These are phyloP conservation scores for Paecilomyces formosus DNA, from an alignment of 2,329 filamentous ascomycete genomes.

Conservation along the genomic window DNA sequence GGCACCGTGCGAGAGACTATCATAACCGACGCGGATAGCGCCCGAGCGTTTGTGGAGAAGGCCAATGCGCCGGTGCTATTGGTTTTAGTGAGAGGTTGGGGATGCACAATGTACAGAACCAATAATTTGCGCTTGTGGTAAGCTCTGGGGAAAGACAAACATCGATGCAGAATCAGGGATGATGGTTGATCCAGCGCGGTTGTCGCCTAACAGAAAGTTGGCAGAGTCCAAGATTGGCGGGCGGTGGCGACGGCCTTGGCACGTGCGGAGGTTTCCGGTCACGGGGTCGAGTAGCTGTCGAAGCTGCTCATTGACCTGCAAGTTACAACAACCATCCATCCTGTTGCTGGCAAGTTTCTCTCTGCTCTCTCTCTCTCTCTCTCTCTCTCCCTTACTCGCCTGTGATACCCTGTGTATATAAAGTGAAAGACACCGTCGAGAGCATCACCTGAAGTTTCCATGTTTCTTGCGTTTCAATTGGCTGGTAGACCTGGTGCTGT, in stretches of 20 bases:
- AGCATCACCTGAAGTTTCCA: too few relatives aligned
- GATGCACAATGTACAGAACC: too few relatives aligned
- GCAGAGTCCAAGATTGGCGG: background rate
- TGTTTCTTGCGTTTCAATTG: too few relatives aligned
- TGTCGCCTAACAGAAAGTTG: background rate
- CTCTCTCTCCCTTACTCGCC: too few relatives aligned
- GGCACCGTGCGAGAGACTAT: background rate
- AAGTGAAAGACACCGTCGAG: too few relatives aligned
- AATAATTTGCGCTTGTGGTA: too few relatives aligned
- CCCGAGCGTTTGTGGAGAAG: background rate
- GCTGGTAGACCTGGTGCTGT: too few relatives aligned
- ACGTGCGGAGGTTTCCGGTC: background rate
- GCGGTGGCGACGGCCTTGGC: background rate
- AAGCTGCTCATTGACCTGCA: background rate
- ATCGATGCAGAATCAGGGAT: too few relatives aligned
- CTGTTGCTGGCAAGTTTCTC: background rate
- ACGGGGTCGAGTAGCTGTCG: background rate
- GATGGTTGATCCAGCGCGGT: background rate
- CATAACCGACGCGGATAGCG: background rate
- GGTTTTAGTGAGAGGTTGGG: too few relatives aligned
- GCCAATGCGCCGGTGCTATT: background rate
- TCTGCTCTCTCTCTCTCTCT: too few relatives aligned
- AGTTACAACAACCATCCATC: background rate
- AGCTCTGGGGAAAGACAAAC: too few relatives aligned
- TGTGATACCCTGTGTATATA: too few relatives aligned